A percentile compares a stretch with the other conserved stretches of the same genome.
These are phyloP conservation scores for Barnettozyma botsteinii DNA, from an alignment of 805 yeast genomes.

Conservation along the genomic window DNA sequence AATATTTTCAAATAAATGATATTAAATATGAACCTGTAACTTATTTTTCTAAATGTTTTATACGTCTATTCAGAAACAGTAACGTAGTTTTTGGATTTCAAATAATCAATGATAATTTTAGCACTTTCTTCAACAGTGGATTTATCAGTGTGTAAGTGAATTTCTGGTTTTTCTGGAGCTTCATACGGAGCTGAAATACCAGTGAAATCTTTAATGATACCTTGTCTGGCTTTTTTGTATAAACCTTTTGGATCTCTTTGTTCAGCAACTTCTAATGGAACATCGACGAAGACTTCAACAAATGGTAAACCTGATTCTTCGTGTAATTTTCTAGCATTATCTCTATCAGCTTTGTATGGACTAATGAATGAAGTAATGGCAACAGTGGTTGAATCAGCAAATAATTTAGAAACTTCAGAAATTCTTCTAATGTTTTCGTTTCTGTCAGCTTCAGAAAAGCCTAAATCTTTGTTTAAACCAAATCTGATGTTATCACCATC, in stretches of 20 bases:
- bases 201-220: conserved; percentile 88
- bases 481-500: conserved; percentile 95
- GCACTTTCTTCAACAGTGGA: conserved; percentile 79
- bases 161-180: conserved; percentile 81
- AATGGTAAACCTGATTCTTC: conserved; percentile 70
- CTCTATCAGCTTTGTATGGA: conserved; percentile 83
- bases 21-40: too few relatives aligned
- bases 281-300: conserved; percentile 88
- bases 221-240: conserved; percentile 95
- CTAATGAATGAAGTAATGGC: conserved; percentile 90
- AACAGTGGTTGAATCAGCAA: conserved; percentile 87
- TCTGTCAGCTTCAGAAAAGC: conserved; percentile 86
- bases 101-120: conserved; percentile 59
- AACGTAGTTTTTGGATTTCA: conserved; percentile 41
- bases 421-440: conserved; percentile 94
- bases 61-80: conserved; percentile 4
- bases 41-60: neutral
- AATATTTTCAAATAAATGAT: too few relatives aligned
- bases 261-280: conserved; percentile 91
- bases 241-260: conserved; percentile 96
- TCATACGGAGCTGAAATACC: conserved; percentile 96
- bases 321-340: conserved; percentile 80
- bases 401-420: conserved; percentile 87
- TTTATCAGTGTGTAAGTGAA: conserved; percentile 70
- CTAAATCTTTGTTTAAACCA: conserved; percentile 92